Base-by-base conservation (phyloP, 805 yeast genomes). In the Suhomyces kilbournensis region DNA sequence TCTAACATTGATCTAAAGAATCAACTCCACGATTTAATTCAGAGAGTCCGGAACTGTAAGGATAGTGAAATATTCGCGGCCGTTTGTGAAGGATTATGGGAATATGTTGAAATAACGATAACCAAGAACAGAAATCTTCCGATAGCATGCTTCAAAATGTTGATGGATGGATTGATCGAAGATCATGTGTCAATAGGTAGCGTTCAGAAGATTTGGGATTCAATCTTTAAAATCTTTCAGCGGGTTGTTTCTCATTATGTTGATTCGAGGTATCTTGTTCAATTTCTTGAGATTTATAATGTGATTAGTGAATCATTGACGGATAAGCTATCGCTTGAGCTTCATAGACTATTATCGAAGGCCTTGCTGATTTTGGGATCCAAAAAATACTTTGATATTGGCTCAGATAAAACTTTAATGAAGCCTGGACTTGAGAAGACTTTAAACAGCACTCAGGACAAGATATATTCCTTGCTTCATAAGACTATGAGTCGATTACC, bases 401-500 rank as follows among this genome's bases (percentile, higher is more conserved):
- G 30, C 19, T 22, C 26, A 22, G 22, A 22, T 23, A 7, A 40
- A 3, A 42, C 3, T 14, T 8, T 4, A 2, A 9, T 14, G 44
- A 40, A 9, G 12, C 14, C 26, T 12, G 26, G 26, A 8, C 3
- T 42, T 22, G 30, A 22, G 12, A 42, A 42, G 30, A 38, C 32
- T 7, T 17, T 49, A 32, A 23, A 40, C 5, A 1, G 20, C 12
- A 4, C 15, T 12, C 43, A 48, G 9, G 47, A 49, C 17, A 57
- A 53, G 30, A 42, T 48, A 25, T 48, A 53, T 6, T 34, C 50
- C 1, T 34, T 64, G 20, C 53, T 72, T 6, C 63, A 69, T 46
- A 47, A 46, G 7, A 67, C 63, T 26, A 74, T 75, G 78, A 69
- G 75, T 4, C 56, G 74, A 15, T 60, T 70, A 30, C 76, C 78